These are phyloP conservation scores for Gossypium anomalum DNA, from an alignment of 345 rosid genomes.

Conservation along the genomic window DNA sequence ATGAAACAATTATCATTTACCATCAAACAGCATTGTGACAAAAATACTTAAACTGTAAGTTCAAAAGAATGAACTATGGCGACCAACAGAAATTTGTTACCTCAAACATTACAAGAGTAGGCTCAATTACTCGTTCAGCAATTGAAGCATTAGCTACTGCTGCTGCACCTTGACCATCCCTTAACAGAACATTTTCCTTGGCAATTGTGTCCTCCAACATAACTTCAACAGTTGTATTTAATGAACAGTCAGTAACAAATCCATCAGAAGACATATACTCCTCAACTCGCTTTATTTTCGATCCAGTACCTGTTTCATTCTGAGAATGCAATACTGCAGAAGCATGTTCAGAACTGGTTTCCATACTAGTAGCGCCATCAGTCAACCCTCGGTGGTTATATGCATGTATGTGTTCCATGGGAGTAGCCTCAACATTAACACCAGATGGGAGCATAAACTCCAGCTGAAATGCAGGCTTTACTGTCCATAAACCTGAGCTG, in stretches of 20 bases:
- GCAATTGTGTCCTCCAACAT: constrained; percentile 45
- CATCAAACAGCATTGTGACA: neutral
- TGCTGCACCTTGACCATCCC: constrained; percentile 45
- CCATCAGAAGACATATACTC: constrained; percentile 45
- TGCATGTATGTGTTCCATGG: constrained; percentile 44
- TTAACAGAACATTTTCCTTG: constrained; percentile 37
- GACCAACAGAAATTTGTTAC: constrained; percentile 31
- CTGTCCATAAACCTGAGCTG: constrained; percentile 79
- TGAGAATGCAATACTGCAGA: constrained; percentile 34
- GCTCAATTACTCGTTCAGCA: constrained; percentile 85
- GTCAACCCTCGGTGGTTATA: constrained; percentile 41
- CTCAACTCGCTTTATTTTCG: constrained; percentile 54
- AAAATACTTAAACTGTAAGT: neutral
- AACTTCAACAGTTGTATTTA: constrained; percentile 39
- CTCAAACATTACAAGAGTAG: constrained; percentile 96
- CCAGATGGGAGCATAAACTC: constrained; percentile 28
- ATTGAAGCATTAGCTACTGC: constrained; percentile 58
- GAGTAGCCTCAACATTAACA: constrained; percentile 38
- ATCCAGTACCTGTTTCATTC: constrained; percentile 50
- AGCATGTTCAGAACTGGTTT: constrained; percentile 44
- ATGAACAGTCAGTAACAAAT: constrained; percentile 36
- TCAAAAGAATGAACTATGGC: neutral
- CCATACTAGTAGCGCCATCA: constrained; percentile 51
- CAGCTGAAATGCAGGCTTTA: constrained; percentile 53
- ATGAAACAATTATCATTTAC: neutral